These are phyloP conservation scores for Solanum sejunctum DNA, from an alignment of 257 asterid species.

Conservation along the genomic window DNA sequence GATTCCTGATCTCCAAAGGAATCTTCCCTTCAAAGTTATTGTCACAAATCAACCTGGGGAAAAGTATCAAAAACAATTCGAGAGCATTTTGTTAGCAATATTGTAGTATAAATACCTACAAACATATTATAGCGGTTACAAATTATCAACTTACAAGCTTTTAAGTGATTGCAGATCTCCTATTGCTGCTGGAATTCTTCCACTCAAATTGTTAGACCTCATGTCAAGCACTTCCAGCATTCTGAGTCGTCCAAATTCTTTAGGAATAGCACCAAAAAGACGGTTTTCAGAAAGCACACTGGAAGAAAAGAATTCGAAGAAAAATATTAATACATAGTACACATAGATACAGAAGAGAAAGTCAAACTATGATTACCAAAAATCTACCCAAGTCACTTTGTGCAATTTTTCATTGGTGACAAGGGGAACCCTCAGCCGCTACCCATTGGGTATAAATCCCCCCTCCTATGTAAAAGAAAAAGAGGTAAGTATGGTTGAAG, in stretches of 20 bases:
- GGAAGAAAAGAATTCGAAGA: background rate
- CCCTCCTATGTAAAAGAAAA: too few species aligned
- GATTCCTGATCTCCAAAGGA: slow-evolving; percentile 62
- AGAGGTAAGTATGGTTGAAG: background rate
- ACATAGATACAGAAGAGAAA: background rate
- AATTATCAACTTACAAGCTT: slow-evolving; percentile 41
- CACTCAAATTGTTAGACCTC: slow-evolving; percentile 56
- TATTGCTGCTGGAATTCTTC: slow-evolving; percentile 63
- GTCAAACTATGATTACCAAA: background rate
- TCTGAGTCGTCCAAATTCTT: slow-evolving; percentile 45
- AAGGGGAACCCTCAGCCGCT: too few species aligned
- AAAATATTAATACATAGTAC: background rate
- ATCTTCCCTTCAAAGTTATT: slow-evolving; percentile 62
- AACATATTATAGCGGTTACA: background rate
- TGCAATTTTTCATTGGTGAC: background rate
- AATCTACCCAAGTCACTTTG: background rate
- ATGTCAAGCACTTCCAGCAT: slow-evolving; percentile 62
- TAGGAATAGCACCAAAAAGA: slow-evolving; percentile 62
- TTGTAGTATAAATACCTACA: background rate
- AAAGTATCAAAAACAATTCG: background rate
- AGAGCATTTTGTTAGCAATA: background rate
- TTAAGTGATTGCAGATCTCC: slow-evolving; percentile 49
- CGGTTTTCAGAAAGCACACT: slow-evolving; percentile 55
- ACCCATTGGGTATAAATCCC: too few species aligned
- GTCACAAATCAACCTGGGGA: slow-evolving; percentile 59